Base-by-base conservation (phyloP, 2,329 filamentous ascomycete genomes). In the Pleomassaria siparia region DNA sequence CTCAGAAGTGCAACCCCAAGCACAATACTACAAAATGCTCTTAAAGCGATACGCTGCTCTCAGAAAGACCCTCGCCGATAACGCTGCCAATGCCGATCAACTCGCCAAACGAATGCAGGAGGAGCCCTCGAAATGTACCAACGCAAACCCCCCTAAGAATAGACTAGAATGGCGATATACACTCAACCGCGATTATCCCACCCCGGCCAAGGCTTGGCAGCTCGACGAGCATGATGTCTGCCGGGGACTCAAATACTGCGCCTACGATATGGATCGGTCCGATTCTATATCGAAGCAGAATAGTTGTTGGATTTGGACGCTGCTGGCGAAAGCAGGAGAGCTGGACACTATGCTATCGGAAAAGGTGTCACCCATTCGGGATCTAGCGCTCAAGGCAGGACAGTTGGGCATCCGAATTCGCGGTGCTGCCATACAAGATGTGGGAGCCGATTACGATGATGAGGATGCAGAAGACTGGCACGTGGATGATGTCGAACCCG, bases 291-390 rank as follows among this genome's bases (percentile, higher is more conserved):
- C 82, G 21, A 80, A 82, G 58, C 80, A 85, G 40, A 84, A 88
- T 4, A 91, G 89, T 50, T 80, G 84, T 13, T 97, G 92, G 92
- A 76, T 89, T 3, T 96, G 91, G 91, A 85, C 87, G 0, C 71
- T 96, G 47, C 75, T 96, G 36, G 89, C 88, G 2, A 81, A 84
- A 47, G 78, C 92, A 49, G 85, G 88, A 0, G 87, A 89, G 28
- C 74, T 83, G 9, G 90, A 90, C 1, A 84, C 88, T 67, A 74
- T 96, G 66, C 82, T 83, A 51, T 87, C 89, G 53, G 81, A 84
- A 35, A 87, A 94, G 62, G 82, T 95, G 25, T 86, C 84, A 4
- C 83, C 84, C 60, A 75, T 96, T 22, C 80, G 92, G 42, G 89
- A 94, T 48, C 69, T 97, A 26, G 91, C 88, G 0, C 89, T 90